These are phyloP conservation scores for Bruguiera parviflora DNA, from an alignment of 345 rosid genomes.

Conservation along the genomic window DNA sequence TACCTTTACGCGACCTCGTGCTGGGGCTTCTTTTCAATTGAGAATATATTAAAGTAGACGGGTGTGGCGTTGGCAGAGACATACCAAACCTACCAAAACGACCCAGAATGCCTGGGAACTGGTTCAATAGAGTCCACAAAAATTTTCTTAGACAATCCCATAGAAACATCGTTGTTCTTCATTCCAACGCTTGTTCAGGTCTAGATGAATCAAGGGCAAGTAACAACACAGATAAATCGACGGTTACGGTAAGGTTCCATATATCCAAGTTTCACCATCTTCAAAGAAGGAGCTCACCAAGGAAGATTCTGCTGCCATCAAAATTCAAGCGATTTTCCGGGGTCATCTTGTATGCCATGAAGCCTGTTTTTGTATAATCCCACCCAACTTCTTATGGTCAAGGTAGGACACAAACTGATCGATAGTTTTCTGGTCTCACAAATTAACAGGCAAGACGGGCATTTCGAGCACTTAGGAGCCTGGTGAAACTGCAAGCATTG, in stretches of 20 bases:
- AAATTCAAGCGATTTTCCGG: conserved; percentile 77
- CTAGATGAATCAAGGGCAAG: conserved; percentile 7
- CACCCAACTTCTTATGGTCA: neutral
- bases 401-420: neutral
- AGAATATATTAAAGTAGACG: conserved; percentile 10
- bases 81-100: conserved; percentile 17
- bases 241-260: neutral
- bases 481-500: conserved; percentile 78
- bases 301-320: conserved; percentile 58
- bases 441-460: conserved; percentile 64
- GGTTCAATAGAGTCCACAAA: conserved; percentile 34
- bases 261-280: neutral
- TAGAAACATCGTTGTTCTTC: conserved; percentile 18
- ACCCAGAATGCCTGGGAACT: conserved; percentile 21
- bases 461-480: conserved; percentile 62
- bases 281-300: conserved; percentile 10
- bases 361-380: neutral
- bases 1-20: conserved; percentile 30
- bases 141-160: conserved; percentile 27
- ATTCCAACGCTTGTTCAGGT: conserved; percentile 17
- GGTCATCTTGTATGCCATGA: conserved; percentile 61
- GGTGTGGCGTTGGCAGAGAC: neutral
- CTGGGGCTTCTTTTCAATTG: neutral
- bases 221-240: conserved; percentile 3
- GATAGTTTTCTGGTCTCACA: neutral